These are phyloP conservation scores for Aspergillus sp. DNA, from an alignment of 2,329 filamentous ascomycete genomes.

Conservation along the genomic window DNA sequence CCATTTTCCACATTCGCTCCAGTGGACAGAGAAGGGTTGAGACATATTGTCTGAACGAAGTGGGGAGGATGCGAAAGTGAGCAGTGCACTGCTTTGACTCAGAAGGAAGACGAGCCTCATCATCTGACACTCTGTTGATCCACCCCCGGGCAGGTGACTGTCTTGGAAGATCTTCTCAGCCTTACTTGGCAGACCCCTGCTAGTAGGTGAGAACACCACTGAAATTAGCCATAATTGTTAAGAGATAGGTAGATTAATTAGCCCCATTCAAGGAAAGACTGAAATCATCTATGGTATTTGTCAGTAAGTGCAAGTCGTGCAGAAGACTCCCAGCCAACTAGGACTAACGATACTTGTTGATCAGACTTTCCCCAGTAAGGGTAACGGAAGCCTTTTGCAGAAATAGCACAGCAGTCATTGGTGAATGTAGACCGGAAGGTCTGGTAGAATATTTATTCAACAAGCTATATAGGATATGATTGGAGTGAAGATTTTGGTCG, in stretches of 20 bases:
- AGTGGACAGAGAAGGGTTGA: neutral
- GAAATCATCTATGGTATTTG: neutral
- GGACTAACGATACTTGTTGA: neutral
- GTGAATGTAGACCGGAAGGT: no score
- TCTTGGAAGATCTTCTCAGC: neutral
- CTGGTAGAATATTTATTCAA: no score
- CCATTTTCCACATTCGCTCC: conserved; percentile 12
- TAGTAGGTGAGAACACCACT: neutral
- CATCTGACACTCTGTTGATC: conserved; percentile 8
- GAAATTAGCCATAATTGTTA: no score
- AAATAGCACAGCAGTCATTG: no score
- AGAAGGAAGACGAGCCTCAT: conserved; percentile 2
- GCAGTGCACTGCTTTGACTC: neutral
- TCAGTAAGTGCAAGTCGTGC: no score
- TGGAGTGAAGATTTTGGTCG: neutral
- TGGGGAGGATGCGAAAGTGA: neutral
- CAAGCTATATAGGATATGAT: no score
- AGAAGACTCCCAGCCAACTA: neutral
- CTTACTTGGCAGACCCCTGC: neutral
- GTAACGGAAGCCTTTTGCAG: no score
- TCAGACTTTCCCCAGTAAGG: no score
- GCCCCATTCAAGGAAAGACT: neutral
- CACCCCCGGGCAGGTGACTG: conserved; percentile 8
- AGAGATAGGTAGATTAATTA: neutral
- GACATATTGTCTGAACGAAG: neutral